These are phyloP conservation scores for Quercus rubra DNA, from an alignment of 306 rosid species.

Conservation along the genomic window DNA sequence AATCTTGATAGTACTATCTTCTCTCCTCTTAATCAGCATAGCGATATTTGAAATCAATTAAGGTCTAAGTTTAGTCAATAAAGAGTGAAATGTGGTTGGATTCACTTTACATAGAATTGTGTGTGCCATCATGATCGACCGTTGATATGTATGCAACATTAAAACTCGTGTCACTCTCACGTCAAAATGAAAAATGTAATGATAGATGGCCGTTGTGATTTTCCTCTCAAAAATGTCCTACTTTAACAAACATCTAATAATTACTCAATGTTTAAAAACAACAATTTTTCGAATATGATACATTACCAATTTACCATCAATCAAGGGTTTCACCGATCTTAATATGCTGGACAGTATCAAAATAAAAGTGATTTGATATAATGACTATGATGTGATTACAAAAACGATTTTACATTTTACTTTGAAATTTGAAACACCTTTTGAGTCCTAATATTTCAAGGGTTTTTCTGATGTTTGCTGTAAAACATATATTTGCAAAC, in stretches of 20 bases:
- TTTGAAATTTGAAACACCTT: background rate
- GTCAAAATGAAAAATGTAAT: too few species aligned
- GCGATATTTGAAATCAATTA: too few species aligned
- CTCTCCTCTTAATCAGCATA: too few species aligned
- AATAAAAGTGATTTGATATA: background rate
- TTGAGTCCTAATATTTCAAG: background rate
- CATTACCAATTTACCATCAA: too few species aligned
- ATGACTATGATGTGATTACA: background rate
- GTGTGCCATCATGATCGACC: background rate
- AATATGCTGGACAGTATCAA: background rate
- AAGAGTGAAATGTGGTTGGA: too few species aligned
- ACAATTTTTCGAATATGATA: too few species aligned
- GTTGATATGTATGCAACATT: background rate
- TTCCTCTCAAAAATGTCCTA: background rate
- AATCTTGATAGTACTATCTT: too few species aligned
- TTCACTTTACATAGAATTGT: too few species aligned
- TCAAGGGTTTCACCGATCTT: background rate
- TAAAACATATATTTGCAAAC: accelerated
- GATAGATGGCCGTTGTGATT: background rate
- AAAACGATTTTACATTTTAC: background rate
- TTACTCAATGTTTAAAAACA: too few species aligned
- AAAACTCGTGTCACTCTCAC: too few species aligned
- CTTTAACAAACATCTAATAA: too few species aligned
- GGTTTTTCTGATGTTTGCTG: background rate
- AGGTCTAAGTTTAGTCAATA: too few species aligned